Evolutionary conservation across 2,329 filamentous ascomycete genomes (phyloP).

Genomic region (Lachnellula suecica): DNA sequence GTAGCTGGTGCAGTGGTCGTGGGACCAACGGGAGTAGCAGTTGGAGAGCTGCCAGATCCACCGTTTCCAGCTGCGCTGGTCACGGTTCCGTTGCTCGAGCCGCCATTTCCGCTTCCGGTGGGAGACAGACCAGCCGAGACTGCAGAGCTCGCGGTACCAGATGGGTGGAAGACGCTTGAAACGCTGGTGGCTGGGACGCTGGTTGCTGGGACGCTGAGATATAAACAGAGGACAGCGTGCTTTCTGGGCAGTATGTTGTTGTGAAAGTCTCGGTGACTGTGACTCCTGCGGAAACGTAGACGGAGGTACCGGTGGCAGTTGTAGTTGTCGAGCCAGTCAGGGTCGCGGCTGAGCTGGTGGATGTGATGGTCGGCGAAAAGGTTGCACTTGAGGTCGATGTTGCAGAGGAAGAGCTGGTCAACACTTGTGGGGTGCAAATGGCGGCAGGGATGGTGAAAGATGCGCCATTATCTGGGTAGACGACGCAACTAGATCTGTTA

Average conservation of each 20-base stretch:
- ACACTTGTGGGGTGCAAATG: conserved; percentile 8
- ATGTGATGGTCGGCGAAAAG: not conserved
- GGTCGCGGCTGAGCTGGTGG: conserved; percentile 11
- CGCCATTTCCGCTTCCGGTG: not conserved
- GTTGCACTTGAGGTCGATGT: conserved; percentile 4
- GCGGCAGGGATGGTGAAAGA: conserved; percentile 37
- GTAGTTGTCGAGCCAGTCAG: conserved; percentile 17
- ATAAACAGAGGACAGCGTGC: conserved; percentile 9
- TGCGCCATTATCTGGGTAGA: conserved; percentile 38
- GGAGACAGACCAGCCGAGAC: not conserved
- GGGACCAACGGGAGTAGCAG: conserved; percentile 13
- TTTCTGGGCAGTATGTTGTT: conserved; percentile 15
- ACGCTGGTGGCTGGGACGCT: not conserved
- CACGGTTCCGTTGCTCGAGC: conserved; percentile 5
- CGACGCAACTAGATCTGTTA: too few species aligned
- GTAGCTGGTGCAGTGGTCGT: not conserved
- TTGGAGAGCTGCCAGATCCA: not conserved
- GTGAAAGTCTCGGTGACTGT: conserved; percentile 17
- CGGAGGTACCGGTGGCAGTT: conserved; percentile 21
- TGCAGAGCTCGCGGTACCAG: not conserved
- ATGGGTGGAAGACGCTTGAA: not conserved
- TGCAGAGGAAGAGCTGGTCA: conserved; percentile 10
- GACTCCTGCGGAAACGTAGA: conserved; percentile 14
- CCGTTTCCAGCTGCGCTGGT: not conserved
- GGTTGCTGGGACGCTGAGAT: not conserved